Conservation (phyloP, 192 early-diverging fungal species). For the Dimargaris xerosporica region DNA sequence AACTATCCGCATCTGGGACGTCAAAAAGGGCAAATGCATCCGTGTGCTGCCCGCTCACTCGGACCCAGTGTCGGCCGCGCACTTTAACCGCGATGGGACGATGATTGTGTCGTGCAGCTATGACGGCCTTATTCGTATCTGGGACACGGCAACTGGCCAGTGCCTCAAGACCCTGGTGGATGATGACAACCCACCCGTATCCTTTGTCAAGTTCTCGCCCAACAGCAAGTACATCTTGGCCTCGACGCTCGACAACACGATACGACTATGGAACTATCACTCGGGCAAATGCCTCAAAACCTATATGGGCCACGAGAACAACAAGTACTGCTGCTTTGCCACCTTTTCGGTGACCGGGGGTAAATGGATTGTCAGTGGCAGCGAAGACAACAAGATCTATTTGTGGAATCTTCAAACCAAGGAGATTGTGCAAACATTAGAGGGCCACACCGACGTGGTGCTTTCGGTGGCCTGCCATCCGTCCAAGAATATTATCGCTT, state of each 20-base stretch:
- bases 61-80: slow-evolving; percentile 86
- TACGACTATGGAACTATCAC: slow-evolving; percentile 89
- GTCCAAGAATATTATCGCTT: slow-evolving; percentile 86
- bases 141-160: slow-evolving; percentile 96
- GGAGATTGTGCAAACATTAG: slow-evolving; percentile 85
- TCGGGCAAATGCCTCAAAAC: slow-evolving; percentile 93
- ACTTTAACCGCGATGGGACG: slow-evolving; percentile 94
- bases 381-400: slow-evolving; percentile 87
- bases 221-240: slow-evolving; percentile 98
- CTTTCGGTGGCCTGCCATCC: slow-evolving; percentile 90
- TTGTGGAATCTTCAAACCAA: slow-evolving; percentile 96
- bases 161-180: slow-evolving; percentile 94
- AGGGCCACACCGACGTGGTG: slow-evolving; percentile 87
- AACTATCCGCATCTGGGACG: slow-evolving; percentile 94
- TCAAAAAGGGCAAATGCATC: slow-evolving; percentile 77
- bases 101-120: slow-evolving; percentile 89
- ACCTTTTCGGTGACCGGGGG: slow-evolving; percentile 84
- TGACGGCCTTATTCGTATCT: slow-evolving; percentile 96
- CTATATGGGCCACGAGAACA: slow-evolving; percentile 82
- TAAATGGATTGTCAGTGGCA: slow-evolving; percentile 93
- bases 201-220: slow-evolving; percentile 96
- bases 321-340: slow-evolving; percentile 85
- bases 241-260: slow-evolving; percentile 79
- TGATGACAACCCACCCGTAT: slow-evolving; percentile 90
- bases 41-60: slow-evolving; percentile 88